A percentile compares a stretch with the other conserved stretches of the same genome.
Evolutionary conservation across 495 filamentous ascomycete genomes (phyloP).

Genomic region (Hyaloscypha hepaticicola): DNA sequence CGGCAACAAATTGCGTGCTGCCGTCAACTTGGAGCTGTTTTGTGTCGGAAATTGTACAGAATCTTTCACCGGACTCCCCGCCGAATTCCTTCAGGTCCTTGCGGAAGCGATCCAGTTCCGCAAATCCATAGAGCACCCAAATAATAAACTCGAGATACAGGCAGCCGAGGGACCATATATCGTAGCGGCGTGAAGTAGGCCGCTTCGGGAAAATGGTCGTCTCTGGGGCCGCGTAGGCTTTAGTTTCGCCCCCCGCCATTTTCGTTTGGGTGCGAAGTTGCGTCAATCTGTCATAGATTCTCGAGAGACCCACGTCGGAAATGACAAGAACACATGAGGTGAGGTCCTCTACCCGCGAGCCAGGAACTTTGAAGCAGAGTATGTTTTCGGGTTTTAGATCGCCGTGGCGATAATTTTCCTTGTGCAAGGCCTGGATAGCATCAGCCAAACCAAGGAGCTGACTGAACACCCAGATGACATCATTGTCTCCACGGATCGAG

Average conservation of each 20-base stretch:
- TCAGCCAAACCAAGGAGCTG: slow-evolving; percentile 29
- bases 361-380: slow-evolving; percentile 23
- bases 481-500: neutral
- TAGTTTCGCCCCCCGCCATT: slow-evolving; percentile 8
- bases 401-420: slow-evolving; percentile 17
- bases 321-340: slow-evolving; percentile 15
- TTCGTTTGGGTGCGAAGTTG: slow-evolving; percentile 11
- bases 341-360: slow-evolving; percentile 7
- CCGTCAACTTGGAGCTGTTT: slow-evolving; percentile 3
- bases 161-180: slow-evolving; percentile 43
- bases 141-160: slow-evolving; percentile 37
- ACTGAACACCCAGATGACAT: slow-evolving; percentile 25
- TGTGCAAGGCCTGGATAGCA: slow-evolving; percentile 24
- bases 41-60: neutral
- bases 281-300: slow-evolving; percentile 12
- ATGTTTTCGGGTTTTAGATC: slow-evolving; percentile 30
- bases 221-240: slow-evolving; percentile 9
- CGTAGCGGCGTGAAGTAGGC: slow-evolving; percentile 32
- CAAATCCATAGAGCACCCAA: slow-evolving; percentile 36
- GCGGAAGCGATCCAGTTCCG: slow-evolving; percentile 4
- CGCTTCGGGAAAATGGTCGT: neutral
- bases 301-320: slow-evolving; percentile 4
- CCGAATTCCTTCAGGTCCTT: neutral
- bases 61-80: slow-evolving; percentile 2
- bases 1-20: neutral